Evolutionary conservation across 2,329 filamentous ascomycete genomes (phyloP).

Genomic region (Blastomyces parvus): DNA sequence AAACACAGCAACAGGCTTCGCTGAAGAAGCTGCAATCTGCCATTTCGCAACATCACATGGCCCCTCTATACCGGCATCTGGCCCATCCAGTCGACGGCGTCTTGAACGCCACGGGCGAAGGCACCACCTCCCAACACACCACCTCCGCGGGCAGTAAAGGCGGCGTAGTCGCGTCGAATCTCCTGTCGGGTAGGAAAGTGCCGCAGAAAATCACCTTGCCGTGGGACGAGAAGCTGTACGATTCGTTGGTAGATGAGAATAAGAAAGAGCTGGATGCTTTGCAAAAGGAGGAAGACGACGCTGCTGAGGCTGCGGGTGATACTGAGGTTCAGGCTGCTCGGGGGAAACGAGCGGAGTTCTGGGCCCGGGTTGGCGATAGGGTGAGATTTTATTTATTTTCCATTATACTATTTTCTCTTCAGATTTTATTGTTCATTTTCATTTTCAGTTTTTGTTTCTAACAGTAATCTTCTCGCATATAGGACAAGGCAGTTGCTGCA

Average conservation of each 20-base stretch:
- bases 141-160: conserved; percentile 34
- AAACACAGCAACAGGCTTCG: conserved; percentile 46
- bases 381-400: conserved; percentile 40
- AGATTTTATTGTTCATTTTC: not conserved
- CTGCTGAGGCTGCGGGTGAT: conserved; percentile 89
- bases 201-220: conserved; percentile 59
- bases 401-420: not conserved
- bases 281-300: conserved; percentile 85
- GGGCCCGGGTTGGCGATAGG: conserved; percentile 93
- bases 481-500: conserved; percentile 89
- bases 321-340: conserved; percentile 87
- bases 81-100: conserved; percentile 63
- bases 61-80: conserved; percentile 55
- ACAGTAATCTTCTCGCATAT: conserved; percentile 10
- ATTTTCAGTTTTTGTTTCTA: not conserved
- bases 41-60: conserved; percentile 57
- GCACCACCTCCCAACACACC: conserved; percentile 39
- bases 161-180: conserved; percentile 55
- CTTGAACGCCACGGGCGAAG: conserved; percentile 57
- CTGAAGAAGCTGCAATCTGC: conserved; percentile 54
- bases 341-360: conserved; percentile 93
- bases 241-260: conserved; percentile 65
- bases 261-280: conserved; percentile 65
- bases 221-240: conserved; percentile 87
- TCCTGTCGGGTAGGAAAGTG: conserved; percentile 63